Evolutionary conservation across 805 yeast species (phyloP).

Genomic region (Yarrowia deformans): DNA sequence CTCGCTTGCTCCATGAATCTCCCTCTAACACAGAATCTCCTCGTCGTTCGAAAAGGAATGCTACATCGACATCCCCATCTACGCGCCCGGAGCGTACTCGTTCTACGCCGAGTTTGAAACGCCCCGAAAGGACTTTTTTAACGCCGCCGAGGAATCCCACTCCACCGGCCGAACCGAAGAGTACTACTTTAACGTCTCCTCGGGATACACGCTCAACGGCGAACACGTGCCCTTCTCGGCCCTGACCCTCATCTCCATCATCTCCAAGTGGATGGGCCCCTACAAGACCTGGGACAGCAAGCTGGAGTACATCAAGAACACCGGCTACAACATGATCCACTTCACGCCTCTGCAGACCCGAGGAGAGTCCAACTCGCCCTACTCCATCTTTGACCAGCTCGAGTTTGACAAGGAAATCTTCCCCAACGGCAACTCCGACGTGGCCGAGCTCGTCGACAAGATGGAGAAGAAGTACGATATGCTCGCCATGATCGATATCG

Average conservation of each 20-base stretch:
- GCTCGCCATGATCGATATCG: constrained; percentile 87
- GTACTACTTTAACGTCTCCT: constrained; percentile 73
- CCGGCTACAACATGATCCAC: constrained; percentile 95
- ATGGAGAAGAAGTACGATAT: constrained; percentile 65
- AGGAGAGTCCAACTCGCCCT: constrained; percentile 92
- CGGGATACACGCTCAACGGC: constrained; percentile 66
- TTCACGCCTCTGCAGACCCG: constrained; percentile 92
- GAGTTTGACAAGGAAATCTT: constrained; percentile 74
- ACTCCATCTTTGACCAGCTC: constrained; percentile 87
- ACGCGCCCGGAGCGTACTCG: constrained; percentile 78
- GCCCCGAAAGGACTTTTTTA: constrained; percentile 43
- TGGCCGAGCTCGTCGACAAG: constrained; percentile 57
- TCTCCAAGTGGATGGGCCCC: constrained; percentile 91
- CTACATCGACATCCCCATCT: constrained; percentile 65
- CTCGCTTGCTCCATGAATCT: no score
- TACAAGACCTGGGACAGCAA: constrained; percentile 69
- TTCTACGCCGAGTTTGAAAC: constrained; percentile 69
- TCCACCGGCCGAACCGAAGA: constrained; percentile 50
- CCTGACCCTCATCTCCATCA: constrained; percentile 80
- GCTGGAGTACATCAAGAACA: constrained; percentile 65
- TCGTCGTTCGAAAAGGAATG: constrained; percentile 72
- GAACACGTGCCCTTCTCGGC: constrained; percentile 70
- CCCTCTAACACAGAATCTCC: constrained; percentile 51
- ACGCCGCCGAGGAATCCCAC: constrained; percentile 28
- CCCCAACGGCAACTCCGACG: constrained; percentile 60